Evolutionary conservation across 75 land plant genomes (phyloP), one percentile per base, ranked within the genome.

Genomic region (Selaginella tamariscina): DNA sequence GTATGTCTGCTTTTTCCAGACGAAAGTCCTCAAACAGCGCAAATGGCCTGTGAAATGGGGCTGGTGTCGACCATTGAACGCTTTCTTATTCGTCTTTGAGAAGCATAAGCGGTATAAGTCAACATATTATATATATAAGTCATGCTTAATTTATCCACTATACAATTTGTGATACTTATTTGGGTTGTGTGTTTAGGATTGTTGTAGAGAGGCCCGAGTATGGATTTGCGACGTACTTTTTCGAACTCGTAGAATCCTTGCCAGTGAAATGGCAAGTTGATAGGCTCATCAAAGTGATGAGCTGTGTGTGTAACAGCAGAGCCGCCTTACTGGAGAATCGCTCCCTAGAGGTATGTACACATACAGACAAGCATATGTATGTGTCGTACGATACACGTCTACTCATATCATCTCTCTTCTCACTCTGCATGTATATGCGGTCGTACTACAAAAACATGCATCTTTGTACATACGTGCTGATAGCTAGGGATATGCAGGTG

Each of bases 1-100:
- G 5, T 2, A 59, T 59, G 21, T n/a, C 2, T 59, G 62, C 18
- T 59, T 21, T 69, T 56, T 64, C 27, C 75, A 91, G 96, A 67
- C 87, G 24, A 75, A 81, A 64, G 85, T 79, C 76, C 54, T 91
- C 27, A 78, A 72, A 20, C 80, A 75, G 26, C 81, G 86, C 8
- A 82, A 81, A 1, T 86, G 86, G 88, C 87, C 87, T 31, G 85
- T 88, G 71, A 87, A 88, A 72, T 91, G 97, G 97, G 96, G 97
- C 5, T 91, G 97, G 97, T 88, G 87, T 69, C 77, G 93, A 26
- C 86, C 80, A 31, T 83, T 91, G 18, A 86, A 72, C 27, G 81
- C 97, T 18, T 91, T 91, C 63, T 69, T 91, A 32, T 91, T 91
- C 73, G 82, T 91, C 24, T 91, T 91, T 71, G 79, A 83, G 65